Evolutionary conservation across 2,329 filamentous ascomycete species (phyloP).

Genomic region (Corinectria fuckeliana): DNA sequence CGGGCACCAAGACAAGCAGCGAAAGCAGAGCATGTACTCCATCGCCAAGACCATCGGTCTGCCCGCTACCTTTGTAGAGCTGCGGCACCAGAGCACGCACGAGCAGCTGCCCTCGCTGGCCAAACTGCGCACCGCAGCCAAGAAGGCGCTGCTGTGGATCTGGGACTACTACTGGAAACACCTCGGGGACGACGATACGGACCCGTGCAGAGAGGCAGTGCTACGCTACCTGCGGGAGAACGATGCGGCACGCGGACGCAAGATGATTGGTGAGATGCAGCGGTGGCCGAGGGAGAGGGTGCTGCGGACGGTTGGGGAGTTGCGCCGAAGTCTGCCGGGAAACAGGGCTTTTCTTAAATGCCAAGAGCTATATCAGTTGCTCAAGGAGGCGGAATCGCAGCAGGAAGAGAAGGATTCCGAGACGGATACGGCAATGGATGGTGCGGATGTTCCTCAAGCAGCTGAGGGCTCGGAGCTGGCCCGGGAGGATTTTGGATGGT

Average conservation of each 20-base stretch:
- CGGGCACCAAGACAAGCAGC: constrained; percentile 70
- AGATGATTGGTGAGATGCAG: constrained; percentile 40
- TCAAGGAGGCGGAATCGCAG: constrained; percentile 37
- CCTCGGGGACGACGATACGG: constrained; percentile 42
- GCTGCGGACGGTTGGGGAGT: constrained; percentile 46
- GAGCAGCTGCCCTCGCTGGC: constrained; percentile 81
- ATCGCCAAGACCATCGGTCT: constrained; percentile 72
- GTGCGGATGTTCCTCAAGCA: constrained; percentile 4
- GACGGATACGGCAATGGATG: constrained; percentile 18
- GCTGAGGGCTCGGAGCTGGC: constrained; percentile 30
- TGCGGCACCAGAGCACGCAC: constrained; percentile 89
- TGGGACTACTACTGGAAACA: constrained; percentile 87
- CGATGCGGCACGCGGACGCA: constrained; percentile 36
- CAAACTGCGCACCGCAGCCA: constrained; percentile 72
- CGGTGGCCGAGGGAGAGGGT: constrained; percentile 47
- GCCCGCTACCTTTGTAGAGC: constrained; percentile 82
- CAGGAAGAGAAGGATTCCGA: not conserved
- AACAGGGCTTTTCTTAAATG: constrained; percentile 52
- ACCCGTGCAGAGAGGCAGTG: constrained; percentile 46
- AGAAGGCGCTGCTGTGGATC: constrained; percentile 80
- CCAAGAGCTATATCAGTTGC: constrained; percentile 50
- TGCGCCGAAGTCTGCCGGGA: constrained; percentile 50
- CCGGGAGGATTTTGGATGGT: constrained; percentile 50
- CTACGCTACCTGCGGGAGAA: constrained; percentile 48
- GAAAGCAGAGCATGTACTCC: constrained; percentile 75